These are phyloP conservation scores for Neltuma alba DNA, from an alignment of 306 rosid species.

Conservation along the genomic window DNA sequence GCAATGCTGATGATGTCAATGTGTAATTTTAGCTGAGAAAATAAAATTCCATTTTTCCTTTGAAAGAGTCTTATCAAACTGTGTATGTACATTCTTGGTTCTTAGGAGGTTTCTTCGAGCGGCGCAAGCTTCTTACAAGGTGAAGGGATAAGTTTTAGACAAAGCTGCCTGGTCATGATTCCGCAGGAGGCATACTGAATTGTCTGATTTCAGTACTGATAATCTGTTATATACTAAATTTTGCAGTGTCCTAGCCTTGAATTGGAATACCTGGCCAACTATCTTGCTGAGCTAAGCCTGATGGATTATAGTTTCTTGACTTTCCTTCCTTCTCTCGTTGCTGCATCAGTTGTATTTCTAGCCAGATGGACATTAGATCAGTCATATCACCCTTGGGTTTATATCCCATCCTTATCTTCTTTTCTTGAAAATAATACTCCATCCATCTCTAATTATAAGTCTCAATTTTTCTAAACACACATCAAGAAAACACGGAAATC, in stretches of 20 bases:
- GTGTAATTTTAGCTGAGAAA: neutral
- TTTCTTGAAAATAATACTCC: slow-evolving; percentile 3
- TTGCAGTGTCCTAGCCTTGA: slow-evolving; percentile 79
- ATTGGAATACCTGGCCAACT: slow-evolving; percentile 86
- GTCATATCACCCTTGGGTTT: slow-evolving; percentile 89
- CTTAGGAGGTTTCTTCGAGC: slow-evolving; percentile 91
- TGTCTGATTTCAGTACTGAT: slow-evolving; percentile 22
- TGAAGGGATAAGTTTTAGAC: slow-evolving; percentile 39
- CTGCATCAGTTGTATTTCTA: slow-evolving; percentile 94
- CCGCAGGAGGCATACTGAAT: slow-evolving; percentile 9
- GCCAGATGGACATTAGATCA: slow-evolving; percentile 91
- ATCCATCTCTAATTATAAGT: neutral
- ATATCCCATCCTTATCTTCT: slow-evolving; percentile 39
- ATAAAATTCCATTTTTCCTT: neutral
- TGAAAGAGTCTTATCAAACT: slow-evolving; percentile 33
- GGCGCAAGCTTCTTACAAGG: slow-evolving; percentile 87
- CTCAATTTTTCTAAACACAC: neutral
- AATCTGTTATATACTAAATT: slow-evolving; percentile 27
- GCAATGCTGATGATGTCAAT: neutral
- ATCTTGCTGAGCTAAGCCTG: slow-evolving; percentile 77
- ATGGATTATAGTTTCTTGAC: slow-evolving; percentile 74
- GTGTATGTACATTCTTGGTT: slow-evolving; percentile 31
- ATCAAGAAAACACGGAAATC: neutral
- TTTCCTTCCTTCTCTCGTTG: slow-evolving; percentile 77
- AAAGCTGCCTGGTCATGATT: slow-evolving; percentile 27